Evolutionary conservation across 1,284 basidiomycete genomes (phyloP).

Genomic region (Laetiporus sulphureus): DNA sequence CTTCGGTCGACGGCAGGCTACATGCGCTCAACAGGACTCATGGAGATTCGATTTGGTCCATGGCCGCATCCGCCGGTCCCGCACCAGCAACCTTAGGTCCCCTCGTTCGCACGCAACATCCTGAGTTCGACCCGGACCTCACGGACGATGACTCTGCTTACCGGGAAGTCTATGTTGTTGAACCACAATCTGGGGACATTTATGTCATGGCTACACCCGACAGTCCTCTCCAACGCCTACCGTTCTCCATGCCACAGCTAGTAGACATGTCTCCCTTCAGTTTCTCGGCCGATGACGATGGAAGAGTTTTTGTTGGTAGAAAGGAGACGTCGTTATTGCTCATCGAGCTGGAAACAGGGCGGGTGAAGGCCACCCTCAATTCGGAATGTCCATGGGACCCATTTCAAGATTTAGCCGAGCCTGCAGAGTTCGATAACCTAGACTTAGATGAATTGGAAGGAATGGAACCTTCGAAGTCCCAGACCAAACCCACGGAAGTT

Average conservation of each 20-base stretch:
- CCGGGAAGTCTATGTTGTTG: constrained; percentile 83
- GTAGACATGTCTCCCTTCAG: constrained; percentile 85
- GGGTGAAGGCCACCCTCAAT: constrained; percentile 72
- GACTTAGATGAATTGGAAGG: constrained; percentile 68
- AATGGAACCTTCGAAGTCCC: constrained; percentile 32
- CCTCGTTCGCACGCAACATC: constrained; percentile 64
- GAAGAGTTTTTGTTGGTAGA: constrained; percentile 74
- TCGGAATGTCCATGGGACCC: constrained; percentile 74
- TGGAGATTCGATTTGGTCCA: constrained; percentile 76
- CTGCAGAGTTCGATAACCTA: constrained; percentile 30
- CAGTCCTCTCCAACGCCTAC: constrained; percentile 72
- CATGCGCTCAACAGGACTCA: constrained; percentile 81
- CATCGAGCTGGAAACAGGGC: constrained; percentile 79
- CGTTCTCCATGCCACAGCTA: constrained; percentile 80
- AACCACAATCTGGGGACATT: constrained; percentile 86
- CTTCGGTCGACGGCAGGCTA: constrained; percentile 87
- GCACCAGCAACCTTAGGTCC: constrained; percentile 54
- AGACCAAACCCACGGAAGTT: constrained; percentile 48
- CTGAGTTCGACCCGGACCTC: constrained; percentile 46
- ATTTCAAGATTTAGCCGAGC: constrained; percentile 44
- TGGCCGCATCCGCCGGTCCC: constrained; percentile 50
- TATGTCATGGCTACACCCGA: constrained; percentile 69
- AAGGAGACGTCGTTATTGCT: constrained; percentile 80
- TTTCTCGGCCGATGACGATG: constrained; percentile 59
- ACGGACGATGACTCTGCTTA: constrained; percentile 45